Conservation (phyloP, 2,329 filamentous ascomycete genomes). For the Cladosporium austrohemisphaericum region DNA sequence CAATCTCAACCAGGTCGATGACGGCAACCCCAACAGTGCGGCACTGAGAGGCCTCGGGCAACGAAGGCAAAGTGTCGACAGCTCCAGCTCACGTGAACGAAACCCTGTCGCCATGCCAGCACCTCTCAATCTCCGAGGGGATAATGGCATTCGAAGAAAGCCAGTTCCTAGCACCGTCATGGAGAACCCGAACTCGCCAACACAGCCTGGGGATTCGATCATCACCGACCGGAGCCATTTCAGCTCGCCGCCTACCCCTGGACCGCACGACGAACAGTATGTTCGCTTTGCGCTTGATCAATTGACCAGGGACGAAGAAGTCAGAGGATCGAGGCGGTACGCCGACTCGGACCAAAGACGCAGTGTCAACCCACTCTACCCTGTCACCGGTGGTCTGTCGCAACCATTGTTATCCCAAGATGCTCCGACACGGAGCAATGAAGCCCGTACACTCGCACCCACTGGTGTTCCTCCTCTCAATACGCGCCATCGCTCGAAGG, state of each 20-base stretch:
- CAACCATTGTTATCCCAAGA: background rate
- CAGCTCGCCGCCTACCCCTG: conserved; percentile 58
- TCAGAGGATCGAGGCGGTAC: conserved; percentile 39
- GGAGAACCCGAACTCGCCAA: conserved; percentile 19
- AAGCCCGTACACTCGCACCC: background rate
- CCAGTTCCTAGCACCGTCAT: conserved; percentile 34
- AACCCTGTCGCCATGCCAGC: conserved; percentile 10
- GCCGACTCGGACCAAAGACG: background rate
- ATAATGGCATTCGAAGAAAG: conserved; percentile 30
- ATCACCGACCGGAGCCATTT: conserved; percentile 15
- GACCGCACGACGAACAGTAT: conserved; percentile 79
- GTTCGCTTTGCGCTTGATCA: conserved; percentile 88
- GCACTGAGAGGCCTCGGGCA: conserved; percentile 15
- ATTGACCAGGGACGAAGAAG: conserved; percentile 69
- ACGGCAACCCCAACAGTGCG: conserved; percentile 2
- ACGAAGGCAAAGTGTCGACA: conserved; percentile 15
- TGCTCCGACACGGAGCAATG: conserved; percentile 2
- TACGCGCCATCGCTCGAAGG: conserved; percentile 8
- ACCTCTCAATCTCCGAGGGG: conserved; percentile 14
- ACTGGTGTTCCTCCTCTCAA: background rate
- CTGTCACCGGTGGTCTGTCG: background rate
- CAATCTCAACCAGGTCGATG: conserved; percentile 17
- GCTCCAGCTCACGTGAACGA: conserved; percentile 10
- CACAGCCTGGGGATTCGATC: background rate
- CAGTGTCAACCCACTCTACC: conserved; percentile 1